Evolutionary conservation across 2,329 filamentous ascomycete genomes (phyloP), one percentile per base, ranked within the genome.

Genomic region (Fonsecaea erecta): DNA sequence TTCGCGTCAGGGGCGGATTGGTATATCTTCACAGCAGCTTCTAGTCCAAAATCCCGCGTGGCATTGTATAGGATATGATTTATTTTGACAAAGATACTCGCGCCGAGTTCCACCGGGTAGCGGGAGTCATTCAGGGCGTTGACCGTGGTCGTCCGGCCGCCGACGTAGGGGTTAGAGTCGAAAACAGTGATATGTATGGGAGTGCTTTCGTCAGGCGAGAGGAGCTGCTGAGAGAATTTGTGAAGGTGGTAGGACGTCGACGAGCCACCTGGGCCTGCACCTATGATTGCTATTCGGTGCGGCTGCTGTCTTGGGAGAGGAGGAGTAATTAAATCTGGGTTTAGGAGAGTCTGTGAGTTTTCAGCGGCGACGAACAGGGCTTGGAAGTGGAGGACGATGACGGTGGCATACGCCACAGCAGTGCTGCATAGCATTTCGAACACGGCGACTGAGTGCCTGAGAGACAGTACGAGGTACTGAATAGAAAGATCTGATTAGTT

Each of bases 141-240:
- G 18, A 97, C 90, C 0, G 93, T 98, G 32, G 93, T 91, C 7
- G 90, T 90, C 28, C 95, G 90, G 8, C 95, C 95, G 32, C 95
- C 95, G 51, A 98, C 84, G 71, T 88, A 91, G 34, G 81, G 76
- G 16, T 87, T 88, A 71, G 89, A 90, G 74, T 99, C 95, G 75
- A 94, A 97, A 30, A 99, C 82, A 24, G 93, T 96, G 72, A 98
- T 89, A 70, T 96, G 90, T 64, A 94, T 75, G 1, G 83, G 79
- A 18, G 43, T 14, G 90, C 77, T 18, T 80, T 80, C n/a, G 61
- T 16, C n/a, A 83, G 76, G 18, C 28, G 32, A 9, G 14, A 16
- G n/a, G 26, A 80, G 81, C 64, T 85, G 78, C 3, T 85, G 78
- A 24, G 91, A 90, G 76, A 88, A 93, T 73, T 89, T 86, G 43